These are phyloP conservation scores for Hypoxylon cercidicola DNA, from an alignment of 495 filamentous ascomycete genomes.

Conservation along the genomic window DNA sequence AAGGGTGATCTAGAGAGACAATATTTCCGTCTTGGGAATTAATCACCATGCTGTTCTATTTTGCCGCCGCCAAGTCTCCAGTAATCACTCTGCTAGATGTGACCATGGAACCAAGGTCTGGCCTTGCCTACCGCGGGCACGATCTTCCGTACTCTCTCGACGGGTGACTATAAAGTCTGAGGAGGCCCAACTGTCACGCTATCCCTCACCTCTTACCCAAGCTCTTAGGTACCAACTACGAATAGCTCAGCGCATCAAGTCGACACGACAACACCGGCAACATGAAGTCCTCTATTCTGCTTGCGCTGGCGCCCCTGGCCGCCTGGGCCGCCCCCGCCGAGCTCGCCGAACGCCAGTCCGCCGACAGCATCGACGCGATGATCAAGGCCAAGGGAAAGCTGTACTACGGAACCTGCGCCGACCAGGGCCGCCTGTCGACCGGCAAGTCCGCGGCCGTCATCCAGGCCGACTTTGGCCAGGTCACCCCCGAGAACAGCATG, in stretches of 20 bases:
- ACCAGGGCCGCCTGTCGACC: slow-evolving; percentile 61
- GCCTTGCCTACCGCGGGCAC: slow-evolving; percentile 26
- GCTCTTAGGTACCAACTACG: slow-evolving; percentile 9
- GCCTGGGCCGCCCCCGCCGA: slow-evolving; percentile 47
- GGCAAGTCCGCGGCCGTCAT: slow-evolving; percentile 66
- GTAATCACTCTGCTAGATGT: slow-evolving; percentile 20
- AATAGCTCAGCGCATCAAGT: slow-evolving; percentile 2
- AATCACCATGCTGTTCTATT: slow-evolving; percentile 33
- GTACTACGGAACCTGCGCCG: slow-evolving; percentile 68
- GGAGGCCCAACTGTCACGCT: slow-evolving; percentile 9
- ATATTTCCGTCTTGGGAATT: slow-evolving; percentile 38
- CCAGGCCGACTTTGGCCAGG: slow-evolving; percentile 68
- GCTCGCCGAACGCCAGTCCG: slow-evolving; percentile 51
- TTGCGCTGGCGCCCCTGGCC: slow-evolving; percentile 48
- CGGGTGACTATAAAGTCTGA: slow-evolving; percentile 29
- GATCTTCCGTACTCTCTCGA: slow-evolving; percentile 29
- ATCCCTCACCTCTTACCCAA: slow-evolving; percentile 14
- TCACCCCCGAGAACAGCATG: slow-evolving; percentile 76
- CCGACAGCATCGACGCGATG: slow-evolving; percentile 61
- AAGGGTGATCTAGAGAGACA: slow-evolving; percentile 15
- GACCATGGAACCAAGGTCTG: slow-evolving; percentile 28
- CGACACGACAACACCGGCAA: slow-evolving; percentile 30
- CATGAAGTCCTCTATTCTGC: slow-evolving; percentile 55
- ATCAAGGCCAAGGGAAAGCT: slow-evolving; percentile 70
- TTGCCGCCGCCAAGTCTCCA: slow-evolving; percentile 34